These are phyloP conservation scores for Trichophyton simii DNA, from an alignment of 2,329 filamentous ascomycete species.

Conservation along the genomic window DNA sequence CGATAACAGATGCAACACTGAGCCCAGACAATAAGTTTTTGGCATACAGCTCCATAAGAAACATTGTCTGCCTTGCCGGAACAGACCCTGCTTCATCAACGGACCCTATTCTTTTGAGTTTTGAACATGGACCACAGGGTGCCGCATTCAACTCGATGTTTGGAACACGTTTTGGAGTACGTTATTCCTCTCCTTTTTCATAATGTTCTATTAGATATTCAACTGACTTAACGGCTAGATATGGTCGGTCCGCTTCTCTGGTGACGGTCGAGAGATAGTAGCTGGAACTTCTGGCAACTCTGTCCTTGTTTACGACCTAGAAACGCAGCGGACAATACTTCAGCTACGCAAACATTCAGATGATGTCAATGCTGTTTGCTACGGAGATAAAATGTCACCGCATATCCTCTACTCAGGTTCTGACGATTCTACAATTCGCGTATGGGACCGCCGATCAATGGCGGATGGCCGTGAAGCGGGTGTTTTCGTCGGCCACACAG, in stretches of 20 bases:
- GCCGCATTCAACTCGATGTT: constrained; percentile 25
- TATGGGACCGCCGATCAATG: constrained; percentile 78
- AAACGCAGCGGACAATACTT: constrained; percentile 61
- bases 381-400: constrained; percentile 74
- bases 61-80: constrained; percentile 68
- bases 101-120: constrained; percentile 68
- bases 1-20: constrained; percentile 82
- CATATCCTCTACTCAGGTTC: constrained; percentile 94
- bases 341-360: constrained; percentile 65
- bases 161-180: constrained; percentile 34
- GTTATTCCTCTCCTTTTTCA: constrained; percentile 9
- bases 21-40: constrained; percentile 86
- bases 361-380: constrained; percentile 95
- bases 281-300: constrained; percentile 70
- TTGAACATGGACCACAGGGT: constrained; percentile 39
- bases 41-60: constrained; percentile 81
- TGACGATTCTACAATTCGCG: constrained; percentile 84
- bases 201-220: neutral
- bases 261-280: constrained; percentile 79
- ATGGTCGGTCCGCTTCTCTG: constrained; percentile 85
- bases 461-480: constrained; percentile 50
- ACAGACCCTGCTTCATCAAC: constrained; percentile 74
- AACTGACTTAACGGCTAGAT: constrained; percentile 39
- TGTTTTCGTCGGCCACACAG: constrained; percentile 41
- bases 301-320: constrained; percentile 86